Evolutionary conservation across 2,329 filamentous ascomycete species (phyloP), one percentile per base, ranked within the genome.

Genomic region (Fusarium zealandicum): DNA sequence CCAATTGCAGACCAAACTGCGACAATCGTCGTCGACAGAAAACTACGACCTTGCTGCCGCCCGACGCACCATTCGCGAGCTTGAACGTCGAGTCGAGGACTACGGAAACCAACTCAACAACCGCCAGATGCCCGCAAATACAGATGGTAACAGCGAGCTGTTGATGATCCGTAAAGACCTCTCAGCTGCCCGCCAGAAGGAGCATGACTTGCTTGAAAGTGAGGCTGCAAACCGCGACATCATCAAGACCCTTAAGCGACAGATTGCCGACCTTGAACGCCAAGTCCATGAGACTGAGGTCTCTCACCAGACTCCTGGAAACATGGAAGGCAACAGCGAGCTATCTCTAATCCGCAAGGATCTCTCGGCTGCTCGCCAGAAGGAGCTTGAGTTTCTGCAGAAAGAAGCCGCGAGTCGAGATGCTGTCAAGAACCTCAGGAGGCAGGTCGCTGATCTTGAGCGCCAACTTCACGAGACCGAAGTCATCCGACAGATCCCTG

Each of bases 391-490:
- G 14, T 80, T 85, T 43, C 73, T 88, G 22, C 83, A 89, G 63
- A 84, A 85, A 14, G 89, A 90, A 66, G 76, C 80, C 9, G 72
- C 82, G 6, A 83, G 88, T 61, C 88, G 86, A 62, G 82, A 88
- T 25, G 75, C 78, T 2, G 78, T 88, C 53, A 86, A 87, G 54
- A 76, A 78, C 16, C 81, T 90, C 52, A 89, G 88, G 70, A 80
- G 82, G 40, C 82, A 87, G 52, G 81, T 91, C 41, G 77, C 81
- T 2, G 84, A 89, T 28, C 79, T 92, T 12, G 88, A 91, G 69
- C 82, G 82, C 33, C 83, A 88, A 52, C 77, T 88, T 5, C 86
- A 90, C 61, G 85, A 92, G 53, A 79, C 82, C 6, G 80, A 86
- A 39, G 78, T 86, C 22, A 66, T 70, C 10, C 58, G 59, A 13